Conservation (phyloP, 148 eudicot genomes). For the Rhododendron molle region DNA sequence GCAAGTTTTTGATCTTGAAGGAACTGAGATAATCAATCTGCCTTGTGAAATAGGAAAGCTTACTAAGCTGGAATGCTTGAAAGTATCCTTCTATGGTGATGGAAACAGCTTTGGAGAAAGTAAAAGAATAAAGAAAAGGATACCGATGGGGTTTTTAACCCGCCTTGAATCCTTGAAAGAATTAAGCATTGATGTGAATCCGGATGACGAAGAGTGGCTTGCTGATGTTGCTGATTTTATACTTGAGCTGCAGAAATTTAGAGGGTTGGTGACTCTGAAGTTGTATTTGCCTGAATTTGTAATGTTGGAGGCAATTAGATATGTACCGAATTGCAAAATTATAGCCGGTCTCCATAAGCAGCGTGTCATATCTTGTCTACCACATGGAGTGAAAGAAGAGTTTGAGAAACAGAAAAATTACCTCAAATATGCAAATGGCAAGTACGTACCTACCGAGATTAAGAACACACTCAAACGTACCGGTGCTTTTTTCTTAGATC, state of each 20-base stretch:
- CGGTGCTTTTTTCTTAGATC: slow-evolving; percentile 11
- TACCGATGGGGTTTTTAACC: not conserved
- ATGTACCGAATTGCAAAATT: not conserved
- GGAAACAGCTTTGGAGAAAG: not conserved
- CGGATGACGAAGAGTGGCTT: slow-evolving; percentile 1
- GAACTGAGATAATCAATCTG: slow-evolving; percentile 6
- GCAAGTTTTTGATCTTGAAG: slow-evolving; percentile 15
- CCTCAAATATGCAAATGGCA: slow-evolving; percentile 1
- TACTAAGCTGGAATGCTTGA: not conserved
- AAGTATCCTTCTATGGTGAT: not conserved
- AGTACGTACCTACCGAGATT: not conserved
- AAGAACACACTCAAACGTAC: not conserved
- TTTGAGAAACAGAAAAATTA: not conserved
- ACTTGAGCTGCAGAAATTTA: not conserved
- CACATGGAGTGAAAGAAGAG: slow-evolving; percentile 3
- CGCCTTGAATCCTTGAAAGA: not conserved
- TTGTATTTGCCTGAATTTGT: not conserved
- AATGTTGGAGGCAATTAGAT: not conserved
- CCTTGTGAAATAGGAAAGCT: slow-evolving; percentile 3
- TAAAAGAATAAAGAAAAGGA: not conserved
- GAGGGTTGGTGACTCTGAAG: not conserved
- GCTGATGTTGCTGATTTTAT: not conserved
- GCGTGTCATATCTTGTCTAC: not conserved
- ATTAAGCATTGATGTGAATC: slow-evolving; percentile 12
- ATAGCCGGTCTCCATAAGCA: not conserved